Percentiles rank a stretch among this genome's conserved stretches.
These are phyloP conservation scores for Flammula alnicola DNA, from an alignment of 1,284 basidiomycete genomes.

Conservation along the genomic window DNA sequence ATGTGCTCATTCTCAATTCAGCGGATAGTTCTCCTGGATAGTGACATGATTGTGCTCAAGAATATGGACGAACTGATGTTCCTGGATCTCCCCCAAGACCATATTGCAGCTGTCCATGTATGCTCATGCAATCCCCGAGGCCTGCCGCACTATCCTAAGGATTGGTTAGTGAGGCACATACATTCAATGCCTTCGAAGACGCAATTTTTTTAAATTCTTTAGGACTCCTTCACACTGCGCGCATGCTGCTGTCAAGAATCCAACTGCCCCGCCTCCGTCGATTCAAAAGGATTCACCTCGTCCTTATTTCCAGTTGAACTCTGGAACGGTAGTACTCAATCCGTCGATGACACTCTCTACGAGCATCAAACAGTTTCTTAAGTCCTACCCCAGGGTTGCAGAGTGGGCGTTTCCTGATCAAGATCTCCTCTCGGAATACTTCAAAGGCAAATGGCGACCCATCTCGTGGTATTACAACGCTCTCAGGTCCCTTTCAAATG, in stretches of 20 bases:
- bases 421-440: conserved; percentile 85
- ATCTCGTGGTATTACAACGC: conserved; percentile 88
- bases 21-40: conserved; percentile 86
- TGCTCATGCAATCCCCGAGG: conserved; percentile 94
- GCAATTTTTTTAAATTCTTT: conserved; percentile 10
- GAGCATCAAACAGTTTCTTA: conserved; percentile 63
- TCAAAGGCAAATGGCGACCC: conserved; percentile 74
- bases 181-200: conserved; percentile 5
- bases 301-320: conserved; percentile 84
- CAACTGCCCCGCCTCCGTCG: conserved; percentile 51
- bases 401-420: conserved; percentile 90
- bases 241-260: conserved; percentile 68
- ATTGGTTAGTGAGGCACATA: conserved; percentile 92
- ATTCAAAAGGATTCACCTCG: conserved; percentile 61
- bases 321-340: conserved; percentile 84
- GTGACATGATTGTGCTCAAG: conserved; percentile 87
- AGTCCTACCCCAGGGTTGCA: conserved; percentile 69
- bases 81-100: conserved; percentile 62
- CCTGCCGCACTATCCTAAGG: conserved; percentile 82
- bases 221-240: conserved; percentile 93
- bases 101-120: conserved; percentile 87
- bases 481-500: conserved; percentile 74
- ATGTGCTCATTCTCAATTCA: conserved; percentile 33
- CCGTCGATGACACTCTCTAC: conserved; percentile 66
- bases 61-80: conserved; percentile 95